Evolutionary conservation across 1,284 basidiomycete species (phyloP).

Genomic region (Ceratobasidium theobromae): DNA sequence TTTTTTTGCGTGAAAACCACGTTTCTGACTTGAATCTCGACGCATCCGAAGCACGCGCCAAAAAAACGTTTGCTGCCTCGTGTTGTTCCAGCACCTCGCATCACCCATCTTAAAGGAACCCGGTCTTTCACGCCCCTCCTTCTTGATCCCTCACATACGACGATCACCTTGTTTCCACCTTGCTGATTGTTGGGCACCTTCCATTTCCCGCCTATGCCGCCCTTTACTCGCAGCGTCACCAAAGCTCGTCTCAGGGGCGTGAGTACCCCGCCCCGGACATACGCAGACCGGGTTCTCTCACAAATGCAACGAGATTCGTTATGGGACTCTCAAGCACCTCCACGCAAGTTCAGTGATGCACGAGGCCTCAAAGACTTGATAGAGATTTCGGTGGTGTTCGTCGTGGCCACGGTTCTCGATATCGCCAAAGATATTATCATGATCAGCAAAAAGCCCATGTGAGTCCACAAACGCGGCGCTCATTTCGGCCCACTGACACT

Average conservation of each 20-base stretch:
- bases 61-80: slow-evolving; percentile 21
- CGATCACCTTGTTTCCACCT: slow-evolving; percentile 3
- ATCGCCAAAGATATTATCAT: slow-evolving; percentile 25
- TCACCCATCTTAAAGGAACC: slow-evolving; percentile 1
- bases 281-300: slow-evolving; percentile 8
- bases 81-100: neutral
- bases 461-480: neutral
- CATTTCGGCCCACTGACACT: neutral
- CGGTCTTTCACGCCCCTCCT: neutral
- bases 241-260: slow-evolving; percentile 16
- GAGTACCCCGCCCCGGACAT: slow-evolving; percentile 19
- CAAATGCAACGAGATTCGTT: slow-evolving; percentile 25
- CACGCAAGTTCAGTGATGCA: slow-evolving; percentile 19
- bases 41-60: neutral
- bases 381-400: slow-evolving; percentile 17
- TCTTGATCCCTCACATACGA: slow-evolving; percentile 12
- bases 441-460: slow-evolving; percentile 31
- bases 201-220: too few relatives aligned
- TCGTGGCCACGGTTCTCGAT: slow-evolving; percentile 21
- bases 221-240: slow-evolving; percentile 13
- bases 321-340: slow-evolving; percentile 21
- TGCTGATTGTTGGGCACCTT: too few relatives aligned
- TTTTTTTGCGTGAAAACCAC: neutral
- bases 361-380: slow-evolving; percentile 11
- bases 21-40: neutral